Evolutionary conservation across 2,329 filamentous ascomycete species (phyloP).

Genomic region (Aureobasidium sp.): DNA sequence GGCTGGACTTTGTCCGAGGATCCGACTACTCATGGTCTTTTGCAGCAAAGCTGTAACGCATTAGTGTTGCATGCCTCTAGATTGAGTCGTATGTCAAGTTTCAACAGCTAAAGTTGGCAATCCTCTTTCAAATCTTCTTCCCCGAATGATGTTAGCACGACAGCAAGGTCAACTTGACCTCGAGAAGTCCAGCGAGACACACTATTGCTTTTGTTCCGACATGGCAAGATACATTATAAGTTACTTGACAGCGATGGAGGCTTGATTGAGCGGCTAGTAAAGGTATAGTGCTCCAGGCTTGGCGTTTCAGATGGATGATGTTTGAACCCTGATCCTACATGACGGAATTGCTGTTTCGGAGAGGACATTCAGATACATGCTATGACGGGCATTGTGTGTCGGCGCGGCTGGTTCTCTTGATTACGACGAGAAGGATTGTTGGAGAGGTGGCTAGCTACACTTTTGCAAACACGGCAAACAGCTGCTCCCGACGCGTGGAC

Average conservation of each 20-base stretch:
- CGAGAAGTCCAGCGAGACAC: not conserved
- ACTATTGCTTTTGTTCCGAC: not conserved
- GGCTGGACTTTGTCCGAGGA: not conserved
- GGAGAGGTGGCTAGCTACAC: not conserved
- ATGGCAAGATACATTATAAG: not conserved
- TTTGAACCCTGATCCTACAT: not conserved
- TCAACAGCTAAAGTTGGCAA: not conserved
- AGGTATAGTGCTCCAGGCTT: not conserved
- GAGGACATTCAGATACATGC: not conserved
- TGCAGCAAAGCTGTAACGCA: constrained; percentile 1
- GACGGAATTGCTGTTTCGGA: not conserved
- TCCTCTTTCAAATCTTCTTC: not conserved
- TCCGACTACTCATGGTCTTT: not conserved
- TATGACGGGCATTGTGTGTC: not conserved
- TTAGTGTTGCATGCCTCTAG: constrained; percentile 8
- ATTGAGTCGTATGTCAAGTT: not conserved
- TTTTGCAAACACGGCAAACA: not conserved
- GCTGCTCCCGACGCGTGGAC: not conserved
- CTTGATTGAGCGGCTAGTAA: not conserved
- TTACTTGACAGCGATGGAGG: not conserved
- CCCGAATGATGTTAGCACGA: not conserved
- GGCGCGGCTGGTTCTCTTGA: not conserved
- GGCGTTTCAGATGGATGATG: constrained; percentile 5
- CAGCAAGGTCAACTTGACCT: not conserved
- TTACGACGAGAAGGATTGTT: not conserved